phyloP scores from a whole-genome alignment of 768 basidiomycete genomes.

The Mrakia frigida region DNA sequence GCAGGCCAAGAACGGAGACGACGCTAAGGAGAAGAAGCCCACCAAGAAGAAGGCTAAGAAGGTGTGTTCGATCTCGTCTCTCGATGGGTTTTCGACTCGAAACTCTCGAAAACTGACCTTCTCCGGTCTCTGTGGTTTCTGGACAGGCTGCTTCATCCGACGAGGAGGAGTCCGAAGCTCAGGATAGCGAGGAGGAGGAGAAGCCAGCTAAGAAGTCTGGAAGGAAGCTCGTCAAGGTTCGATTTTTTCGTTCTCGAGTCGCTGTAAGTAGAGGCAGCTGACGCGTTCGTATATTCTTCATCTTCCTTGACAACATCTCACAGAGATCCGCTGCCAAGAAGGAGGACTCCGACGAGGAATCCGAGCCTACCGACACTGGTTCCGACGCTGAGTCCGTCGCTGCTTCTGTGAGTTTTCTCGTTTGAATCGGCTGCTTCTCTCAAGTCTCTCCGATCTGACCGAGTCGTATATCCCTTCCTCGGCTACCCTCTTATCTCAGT shows the following conservation, averaged over 20 bases:
- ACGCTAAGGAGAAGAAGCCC: not conserved
- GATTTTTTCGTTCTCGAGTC: too few species aligned
- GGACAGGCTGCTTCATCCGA: not conserved
- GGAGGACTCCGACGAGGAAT: not conserved
- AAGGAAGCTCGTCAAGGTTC: not conserved
- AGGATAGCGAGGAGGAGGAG: constrained; percentile 1
- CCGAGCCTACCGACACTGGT: not conserved
- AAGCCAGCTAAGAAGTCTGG: not conserved
- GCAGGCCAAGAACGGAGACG: not conserved
- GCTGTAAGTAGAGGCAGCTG: too few species aligned
- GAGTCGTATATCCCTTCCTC: not conserved
- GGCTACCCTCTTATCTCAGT: not conserved
- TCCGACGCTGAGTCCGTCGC: not conserved
- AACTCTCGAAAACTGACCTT: not conserved
- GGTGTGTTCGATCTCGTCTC: not conserved
- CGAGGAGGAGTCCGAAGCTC: constrained; percentile 2
- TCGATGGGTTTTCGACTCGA: not conserved
- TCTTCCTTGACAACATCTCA: too few species aligned
- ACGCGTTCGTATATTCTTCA: too few species aligned
- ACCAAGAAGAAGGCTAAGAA: not conserved
- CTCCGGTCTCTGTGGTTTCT: not conserved
- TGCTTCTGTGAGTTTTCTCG: not conserved
- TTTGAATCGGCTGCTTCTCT: not conserved
- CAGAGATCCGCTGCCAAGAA: not conserved
- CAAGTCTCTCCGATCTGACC: not conserved